A percentile compares a stretch with the other conserved stretches of the same genome.
phyloP scores from a whole-genome alignment of 306 rosid species.

The Macrotyloma uniflorum region DNA sequence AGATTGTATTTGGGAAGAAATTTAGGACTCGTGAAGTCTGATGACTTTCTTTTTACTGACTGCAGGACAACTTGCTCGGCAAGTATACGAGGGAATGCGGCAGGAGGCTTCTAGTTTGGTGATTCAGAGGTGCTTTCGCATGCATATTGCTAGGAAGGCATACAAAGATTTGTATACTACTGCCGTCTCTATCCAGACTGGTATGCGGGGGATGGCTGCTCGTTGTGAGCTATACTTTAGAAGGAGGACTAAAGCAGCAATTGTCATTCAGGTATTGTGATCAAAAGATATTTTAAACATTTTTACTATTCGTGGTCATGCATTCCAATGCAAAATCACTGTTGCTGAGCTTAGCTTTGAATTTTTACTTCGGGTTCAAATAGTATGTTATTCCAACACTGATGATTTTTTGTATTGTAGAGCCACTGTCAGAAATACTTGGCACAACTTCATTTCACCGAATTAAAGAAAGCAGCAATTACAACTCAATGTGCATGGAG shows the following conservation, averaged over 20 bases:
- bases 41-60: conserved; percentile 24
- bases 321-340: conserved; percentile 9
- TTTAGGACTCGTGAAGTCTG: conserved; percentile 10
- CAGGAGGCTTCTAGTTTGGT: conserved; percentile 65
- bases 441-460: conserved; percentile 59
- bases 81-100: conserved; percentile 58
- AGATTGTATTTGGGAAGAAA: conserved; percentile 15
- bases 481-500: conserved; percentile 90
- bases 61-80: conserved; percentile 78
- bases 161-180: conserved; percentile 57
- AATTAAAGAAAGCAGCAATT: conserved; percentile 75
- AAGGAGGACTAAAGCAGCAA: conserved; percentile 76
- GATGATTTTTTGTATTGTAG: conserved; percentile 52
- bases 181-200: conserved; percentile 71
- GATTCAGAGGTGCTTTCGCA: conserved; percentile 77
- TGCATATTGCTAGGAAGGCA: conserved; percentile 67
- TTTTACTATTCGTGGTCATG: conserved; percentile 14
- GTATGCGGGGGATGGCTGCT: conserved; percentile 79
- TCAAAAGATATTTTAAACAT: background rate
- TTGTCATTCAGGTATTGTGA: conserved; percentile 67
- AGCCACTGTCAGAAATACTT: conserved; percentile 70
- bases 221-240: conserved; percentile 69
- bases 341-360: conserved; percentile 25
- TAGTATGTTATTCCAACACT: conserved; percentile 14
- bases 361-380: conserved; percentile 34